Percentiles rank a stretch among this genome's conserved stretches.
Evolutionary conservation across 2,329 filamentous ascomycete species (phyloP).

Genomic region (Botrytis fragariae): DNA sequence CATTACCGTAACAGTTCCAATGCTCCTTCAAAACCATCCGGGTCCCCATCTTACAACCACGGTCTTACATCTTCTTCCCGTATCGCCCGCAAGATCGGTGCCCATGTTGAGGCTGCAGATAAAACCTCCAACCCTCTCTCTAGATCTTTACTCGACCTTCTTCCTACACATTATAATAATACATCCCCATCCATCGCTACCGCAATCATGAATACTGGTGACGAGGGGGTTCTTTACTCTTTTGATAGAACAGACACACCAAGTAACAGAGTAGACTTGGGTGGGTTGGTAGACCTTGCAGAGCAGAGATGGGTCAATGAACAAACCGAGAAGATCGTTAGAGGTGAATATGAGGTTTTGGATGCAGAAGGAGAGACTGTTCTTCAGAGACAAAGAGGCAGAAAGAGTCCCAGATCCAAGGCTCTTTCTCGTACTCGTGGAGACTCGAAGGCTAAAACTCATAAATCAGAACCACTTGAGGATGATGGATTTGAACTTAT

Average conservation of each 20-base stretch:
- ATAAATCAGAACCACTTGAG: slow-evolving; percentile 28
- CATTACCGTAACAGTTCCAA: slow-evolving; percentile 30
- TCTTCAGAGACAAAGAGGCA: slow-evolving; percentile 30
- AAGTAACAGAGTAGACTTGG: slow-evolving; percentile 31
- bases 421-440: slow-evolving; percentile 12
- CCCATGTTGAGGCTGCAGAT: slow-evolving; percentile 30
- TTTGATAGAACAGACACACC: slow-evolving; percentile 36
- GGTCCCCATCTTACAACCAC: slow-evolving; percentile 26
- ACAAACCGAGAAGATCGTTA: slow-evolving; percentile 38
- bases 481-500: slow-evolving; percentile 39
- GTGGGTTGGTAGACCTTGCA: slow-evolving; percentile 36
- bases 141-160: slow-evolving; percentile 35
- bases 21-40: slow-evolving; percentile 26
- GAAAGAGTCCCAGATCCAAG: slow-evolving; percentile 36
- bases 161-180: slow-evolving; percentile 35
- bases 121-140: slow-evolving; percentile 28
- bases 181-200: slow-evolving; percentile 28
- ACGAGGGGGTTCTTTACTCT: slow-evolving; percentile 35
- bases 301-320: slow-evolving; percentile 37
- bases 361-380: slow-evolving; percentile 37
- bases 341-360: slow-evolving; percentile 39
- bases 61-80: slow-evolving; percentile 22
- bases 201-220: slow-evolving; percentile 22
- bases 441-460: slow-evolving; percentile 9
- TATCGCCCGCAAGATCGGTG: slow-evolving; percentile 28